phyloP scores from a whole-genome alignment of 169 alveolate species.

The Eimeria zaria region DNA sequence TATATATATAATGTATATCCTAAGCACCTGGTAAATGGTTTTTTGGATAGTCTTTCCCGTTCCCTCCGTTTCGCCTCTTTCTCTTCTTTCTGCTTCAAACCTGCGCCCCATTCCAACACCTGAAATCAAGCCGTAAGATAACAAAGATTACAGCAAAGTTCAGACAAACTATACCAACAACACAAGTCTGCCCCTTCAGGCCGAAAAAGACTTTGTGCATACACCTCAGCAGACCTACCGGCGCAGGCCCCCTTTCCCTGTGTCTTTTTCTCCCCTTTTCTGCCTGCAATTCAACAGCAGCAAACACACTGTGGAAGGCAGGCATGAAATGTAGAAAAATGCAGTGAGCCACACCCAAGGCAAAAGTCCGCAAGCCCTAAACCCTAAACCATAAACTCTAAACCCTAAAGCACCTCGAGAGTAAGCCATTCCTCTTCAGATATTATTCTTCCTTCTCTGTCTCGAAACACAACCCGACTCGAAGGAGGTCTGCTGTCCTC shows the following conservation, averaged over 20 bases:
- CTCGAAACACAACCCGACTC: slow-evolving; percentile 76
- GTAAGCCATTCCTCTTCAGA: slow-evolving; percentile 83
- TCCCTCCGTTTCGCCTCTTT: background rate
- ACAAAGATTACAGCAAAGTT: background rate
- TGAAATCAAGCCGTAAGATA: background rate
- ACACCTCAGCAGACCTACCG: slow-evolving; percentile 9
- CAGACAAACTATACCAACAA: background rate
- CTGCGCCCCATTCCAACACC: slow-evolving; percentile 85
- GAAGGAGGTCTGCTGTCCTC: background rate
- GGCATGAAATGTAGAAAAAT: background rate
- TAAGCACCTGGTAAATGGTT: slow-evolving; percentile 82
- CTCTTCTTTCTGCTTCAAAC: slow-evolving; percentile 81
- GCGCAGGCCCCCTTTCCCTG: slow-evolving; percentile 71
- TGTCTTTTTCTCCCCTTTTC: slow-evolving; percentile 55
- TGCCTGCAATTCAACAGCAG: background rate
- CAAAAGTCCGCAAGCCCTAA: background rate
- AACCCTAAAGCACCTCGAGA: slow-evolving; percentile 65
- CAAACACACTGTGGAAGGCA: background rate
- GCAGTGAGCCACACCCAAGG: background rate
- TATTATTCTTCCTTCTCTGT: slow-evolving; percentile 80
- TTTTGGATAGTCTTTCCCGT: slow-evolving; percentile 64
- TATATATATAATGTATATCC: background rate
- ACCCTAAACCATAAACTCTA: background rate
- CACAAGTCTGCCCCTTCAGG: background rate
- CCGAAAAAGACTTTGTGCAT: background rate